Evolutionary conservation across 805 yeast genomes (phyloP), one percentile per base, ranked within the genome.

Genomic region (Candida corydali): DNA sequence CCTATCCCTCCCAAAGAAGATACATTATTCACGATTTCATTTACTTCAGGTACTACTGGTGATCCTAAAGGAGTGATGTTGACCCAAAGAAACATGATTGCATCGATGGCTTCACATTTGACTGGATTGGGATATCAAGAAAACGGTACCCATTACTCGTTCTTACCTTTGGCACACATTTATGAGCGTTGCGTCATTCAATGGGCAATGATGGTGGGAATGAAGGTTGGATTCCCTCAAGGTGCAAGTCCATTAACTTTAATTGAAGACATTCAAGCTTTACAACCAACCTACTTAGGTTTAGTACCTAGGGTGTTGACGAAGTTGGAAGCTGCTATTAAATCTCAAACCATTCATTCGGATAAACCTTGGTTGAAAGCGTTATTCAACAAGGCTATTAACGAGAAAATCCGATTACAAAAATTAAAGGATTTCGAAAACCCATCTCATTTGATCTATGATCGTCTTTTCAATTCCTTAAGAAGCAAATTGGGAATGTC

Each of bases 61-160:
- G 73, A 80, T 31, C 86, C 91, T 42, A 84, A 84, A 65, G 89
- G 91, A 49, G 89, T 78, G n/a, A 73, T 70, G 26, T 48, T 69
- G 34, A 63, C 75, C 8, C 86, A 81, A 36, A 58, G 60, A 6
- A 72, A 69, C 51, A 64, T 74, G 6, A 61, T 72, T 10, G 70
- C 82, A 2, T 67, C 72, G 2, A 57, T 70, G 33, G 52, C 69
- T 0, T 58, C 70, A 31, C 52, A 68, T 6, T 54, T 60, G 14
- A 22, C 32, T 3, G 44, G 12, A 68, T 32, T 39, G 30, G 30
- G 39, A 19, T 14, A 30, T 29, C 26, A 23, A 22, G 22, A 35
- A 36, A 49, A 65, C 69, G 27, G 42, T 19, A 9, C 24, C 30
- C 37, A 38, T 38, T 34, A 63, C 33, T 65, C 69, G 31, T 76